Percentiles rank a stretch among this genome's conserved stretches.
phyloP scores from a whole-genome alignment of 2,329 filamentous ascomycete genomes.

The Fusarium sp. region DNA sequence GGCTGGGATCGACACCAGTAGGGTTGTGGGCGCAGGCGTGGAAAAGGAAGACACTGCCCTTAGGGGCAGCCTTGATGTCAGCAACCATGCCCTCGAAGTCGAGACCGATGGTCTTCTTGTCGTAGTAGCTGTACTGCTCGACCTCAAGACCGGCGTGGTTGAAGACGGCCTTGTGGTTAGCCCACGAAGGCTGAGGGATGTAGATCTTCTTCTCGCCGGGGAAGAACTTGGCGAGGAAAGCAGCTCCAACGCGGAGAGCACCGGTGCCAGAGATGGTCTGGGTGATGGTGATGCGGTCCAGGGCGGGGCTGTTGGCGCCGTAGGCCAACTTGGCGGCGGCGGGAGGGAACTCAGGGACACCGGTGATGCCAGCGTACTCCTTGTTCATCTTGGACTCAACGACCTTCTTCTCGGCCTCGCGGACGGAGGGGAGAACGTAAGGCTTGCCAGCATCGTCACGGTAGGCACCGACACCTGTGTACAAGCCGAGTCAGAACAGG shows the following conservation, averaged over 20 bases:
- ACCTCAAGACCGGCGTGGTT: constrained; percentile 91
- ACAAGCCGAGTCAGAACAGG: constrained; percentile 38
- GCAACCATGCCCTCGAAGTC: constrained; percentile 95
- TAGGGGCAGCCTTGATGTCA: constrained; percentile 89
- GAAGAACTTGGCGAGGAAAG: constrained; percentile 93
- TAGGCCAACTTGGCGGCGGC: constrained; percentile 93
- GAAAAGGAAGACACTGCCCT: constrained; percentile 89
- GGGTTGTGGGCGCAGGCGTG: constrained; percentile 99
- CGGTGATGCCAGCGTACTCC: constrained; percentile 98
- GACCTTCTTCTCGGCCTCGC: constrained; percentile 88
- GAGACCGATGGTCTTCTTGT: constrained; percentile 97
- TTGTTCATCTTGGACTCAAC: constrained; percentile 86
- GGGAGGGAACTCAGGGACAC: constrained; percentile 92
- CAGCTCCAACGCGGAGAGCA: constrained; percentile 92
- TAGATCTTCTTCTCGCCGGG: constrained; percentile 95
- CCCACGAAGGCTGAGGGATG: constrained; percentile 96
- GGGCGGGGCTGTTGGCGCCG: constrained; percentile 80
- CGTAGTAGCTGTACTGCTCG: constrained; percentile 98
- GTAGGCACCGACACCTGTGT: constrained; percentile 91
- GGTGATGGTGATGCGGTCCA: constrained; percentile 88
- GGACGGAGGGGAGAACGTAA: constrained; percentile 95
- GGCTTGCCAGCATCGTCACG: constrained; percentile 98
- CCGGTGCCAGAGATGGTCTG: constrained; percentile 99
- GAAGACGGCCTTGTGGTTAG: constrained; percentile 98
- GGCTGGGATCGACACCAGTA: constrained; percentile 92